Evolutionary conservation across 805 yeast genomes (phyloP), one percentile per base, ranked within the genome.

Genomic region (Myxozyma kluyveri): DNA sequence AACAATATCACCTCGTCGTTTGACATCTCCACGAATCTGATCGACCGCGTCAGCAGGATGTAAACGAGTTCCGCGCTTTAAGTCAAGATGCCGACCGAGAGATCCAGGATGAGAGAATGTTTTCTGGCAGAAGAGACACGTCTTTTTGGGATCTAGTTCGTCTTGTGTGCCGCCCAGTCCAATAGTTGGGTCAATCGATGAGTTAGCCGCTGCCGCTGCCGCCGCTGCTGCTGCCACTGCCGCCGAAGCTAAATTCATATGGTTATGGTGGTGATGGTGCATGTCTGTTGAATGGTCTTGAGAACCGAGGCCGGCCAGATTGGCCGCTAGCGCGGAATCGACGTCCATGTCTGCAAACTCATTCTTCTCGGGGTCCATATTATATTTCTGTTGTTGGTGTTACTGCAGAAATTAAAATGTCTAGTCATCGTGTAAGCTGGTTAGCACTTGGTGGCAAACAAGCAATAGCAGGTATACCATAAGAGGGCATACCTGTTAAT

Each of bases 61-160:
- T 14, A 66, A 49, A 1, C 70, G 61, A 7, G 80, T 73, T 1
- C 85, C 86, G 48, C 77, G 77, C 54, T 78, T 75, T 41, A 71
- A 63, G 59, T 82, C 85, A 39, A 82, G 63, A 63, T 81, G 86
- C 32, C 86, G 69, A 1, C 84, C 84, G 50, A 80, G 67, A 0
- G 83, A 78, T 1, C 84, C 83, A 4, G 80, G 77, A 53, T 79
- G 79, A 2, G 80, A 73, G 63, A 81, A 82, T 0, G 74, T 69
- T 51, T 73, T 70, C 0, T 76, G 76, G 59, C 86, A 81, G 61
- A 79, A 80, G 0, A 70, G 70, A 62, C 85, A 80, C 48, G 69
- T 63, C 54, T 64, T 70, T 60, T 72, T 70, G 31, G 61, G 54
- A 44, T 62, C 63, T 24, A 54, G 36, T 19, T 51, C 56, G 32